Conservation (phyloP, 345 rosid genomes). For the Syzygium grande region DNA sequence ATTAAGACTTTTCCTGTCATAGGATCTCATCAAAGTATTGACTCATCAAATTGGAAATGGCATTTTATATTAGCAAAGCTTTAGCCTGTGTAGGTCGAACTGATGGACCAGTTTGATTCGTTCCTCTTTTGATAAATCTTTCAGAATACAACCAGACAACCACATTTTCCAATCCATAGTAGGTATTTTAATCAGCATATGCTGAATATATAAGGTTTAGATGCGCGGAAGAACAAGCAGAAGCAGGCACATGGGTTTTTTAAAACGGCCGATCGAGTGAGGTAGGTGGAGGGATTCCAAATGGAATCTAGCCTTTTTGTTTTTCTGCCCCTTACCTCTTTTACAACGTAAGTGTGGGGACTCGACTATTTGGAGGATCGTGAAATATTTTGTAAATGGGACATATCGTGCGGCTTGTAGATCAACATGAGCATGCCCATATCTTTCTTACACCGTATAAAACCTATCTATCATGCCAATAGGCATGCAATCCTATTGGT, state of each 20-base stretch:
- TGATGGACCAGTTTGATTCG: neutral
- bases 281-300: neutral
- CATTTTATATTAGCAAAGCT: neutral
- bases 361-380: neutral
- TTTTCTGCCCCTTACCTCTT: too few species aligned
- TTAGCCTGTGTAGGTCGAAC: neutral
- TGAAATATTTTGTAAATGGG: neutral
- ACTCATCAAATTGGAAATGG: neutral
- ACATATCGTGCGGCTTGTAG: neutral
- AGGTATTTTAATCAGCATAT: neutral
- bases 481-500: too few species aligned
- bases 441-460: neutral
- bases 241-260: neutral
- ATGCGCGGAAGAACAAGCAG: neutral
- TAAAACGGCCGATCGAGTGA: neutral
- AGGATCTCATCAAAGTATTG: neutral
- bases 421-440: neutral
- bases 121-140: neutral
- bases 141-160: neutral
- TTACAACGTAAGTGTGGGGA: neutral
- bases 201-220: neutral
- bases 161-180: neutral
- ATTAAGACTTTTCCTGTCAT: neutral
- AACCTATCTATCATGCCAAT: too few species aligned
- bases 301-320: too few species aligned